These are phyloP conservation scores for Entomophthora muscae DNA, from an alignment of 371 early-diverging fungal genomes.

Conservation along the genomic window DNA sequence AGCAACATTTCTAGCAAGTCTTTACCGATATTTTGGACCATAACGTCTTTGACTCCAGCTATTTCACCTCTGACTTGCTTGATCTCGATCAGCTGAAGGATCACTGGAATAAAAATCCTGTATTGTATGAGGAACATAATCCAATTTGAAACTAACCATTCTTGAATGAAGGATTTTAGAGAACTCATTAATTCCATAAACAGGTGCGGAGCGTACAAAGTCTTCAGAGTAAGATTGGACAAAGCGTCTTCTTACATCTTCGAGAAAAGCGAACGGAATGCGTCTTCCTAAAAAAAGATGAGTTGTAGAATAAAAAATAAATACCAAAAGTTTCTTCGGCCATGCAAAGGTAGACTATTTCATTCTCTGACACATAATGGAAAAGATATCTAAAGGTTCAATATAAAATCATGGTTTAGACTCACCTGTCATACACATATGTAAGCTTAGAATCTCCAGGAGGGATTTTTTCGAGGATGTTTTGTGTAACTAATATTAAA, in stretches of 20 bases:
- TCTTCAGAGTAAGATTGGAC: constrained; percentile 33
- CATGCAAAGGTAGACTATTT: constrained; percentile 73
- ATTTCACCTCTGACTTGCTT: constrained; percentile 77
- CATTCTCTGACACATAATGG: constrained; percentile 69
- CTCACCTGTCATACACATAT: constrained; percentile 73
- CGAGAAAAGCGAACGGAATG: constrained; percentile 76
- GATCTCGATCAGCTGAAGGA: constrained; percentile 53
- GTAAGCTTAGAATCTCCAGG: constrained; percentile 76
- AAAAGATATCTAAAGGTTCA: constrained; percentile 46
- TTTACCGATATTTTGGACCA: constrained; percentile 79
- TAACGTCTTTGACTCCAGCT: constrained; percentile 83
- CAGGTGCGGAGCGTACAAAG: constrained; percentile 33
- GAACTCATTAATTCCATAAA: constrained; percentile 70
- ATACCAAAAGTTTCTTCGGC: constrained; percentile 69
- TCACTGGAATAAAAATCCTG: constrained; percentile 57
- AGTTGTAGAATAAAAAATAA: neutral
- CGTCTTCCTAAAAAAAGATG: constrained; percentile 33
- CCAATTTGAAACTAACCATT: constrained; percentile 33
- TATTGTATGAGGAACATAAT: neutral
- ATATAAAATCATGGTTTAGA: neutral
- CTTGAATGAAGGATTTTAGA: constrained; percentile 53
- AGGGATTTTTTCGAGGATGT: constrained; percentile 79
- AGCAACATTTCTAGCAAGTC: no score
- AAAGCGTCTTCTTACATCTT: constrained; percentile 57
- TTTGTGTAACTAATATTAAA: constrained; percentile 44